Conservation (phyloP, 148 eudicot species). For the Spergularia bocconei region DNA sequence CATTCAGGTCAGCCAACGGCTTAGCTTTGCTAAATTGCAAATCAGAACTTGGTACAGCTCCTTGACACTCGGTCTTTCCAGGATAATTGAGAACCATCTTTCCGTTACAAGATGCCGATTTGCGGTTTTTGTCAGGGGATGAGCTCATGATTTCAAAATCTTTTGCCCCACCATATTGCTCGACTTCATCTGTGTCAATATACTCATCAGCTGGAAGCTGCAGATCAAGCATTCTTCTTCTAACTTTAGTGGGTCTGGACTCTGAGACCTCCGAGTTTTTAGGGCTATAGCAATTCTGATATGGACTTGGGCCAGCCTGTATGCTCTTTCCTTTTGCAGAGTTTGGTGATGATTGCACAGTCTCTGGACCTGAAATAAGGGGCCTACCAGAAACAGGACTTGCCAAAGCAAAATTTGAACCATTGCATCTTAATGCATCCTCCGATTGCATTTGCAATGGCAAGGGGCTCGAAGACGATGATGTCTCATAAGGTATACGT, state of each 20-base stretch:
- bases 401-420: conserved; percentile 38
- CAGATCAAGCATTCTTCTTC: conserved; percentile 71
- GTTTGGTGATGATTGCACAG: conserved; percentile 40
- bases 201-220: conserved; percentile 73
- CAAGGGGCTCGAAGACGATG: conserved; percentile 60
- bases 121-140: conserved; percentile 26
- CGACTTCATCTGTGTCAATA: conserved; percentile 58
- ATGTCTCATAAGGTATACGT: conserved; percentile 47
- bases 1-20: conserved; percentile 74
- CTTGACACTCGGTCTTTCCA: conserved; percentile 29
- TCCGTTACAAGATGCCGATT: conserved; percentile 25
- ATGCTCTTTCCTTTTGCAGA: conserved; percentile 39
- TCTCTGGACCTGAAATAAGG: conserved; percentile 31
- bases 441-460: conserved; percentile 48
- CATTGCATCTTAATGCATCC: conserved; percentile 50
- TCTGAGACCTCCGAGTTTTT: conserved; percentile 62
- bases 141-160: conserved; percentile 22
- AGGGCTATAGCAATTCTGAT: conserved; percentile 40
- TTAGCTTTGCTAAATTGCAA: conserved; percentile 34
- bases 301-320: conserved; percentile 27
- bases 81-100: conserved; percentile 22
- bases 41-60: conserved; percentile 35
- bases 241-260: conserved; percentile 67
- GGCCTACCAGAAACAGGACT: conserved; percentile 35
- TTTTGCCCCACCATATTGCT: conserved; percentile 31